Conservation (phyloP, 129 eudicot genomes). For the Scalesia atractyloides region DNA sequence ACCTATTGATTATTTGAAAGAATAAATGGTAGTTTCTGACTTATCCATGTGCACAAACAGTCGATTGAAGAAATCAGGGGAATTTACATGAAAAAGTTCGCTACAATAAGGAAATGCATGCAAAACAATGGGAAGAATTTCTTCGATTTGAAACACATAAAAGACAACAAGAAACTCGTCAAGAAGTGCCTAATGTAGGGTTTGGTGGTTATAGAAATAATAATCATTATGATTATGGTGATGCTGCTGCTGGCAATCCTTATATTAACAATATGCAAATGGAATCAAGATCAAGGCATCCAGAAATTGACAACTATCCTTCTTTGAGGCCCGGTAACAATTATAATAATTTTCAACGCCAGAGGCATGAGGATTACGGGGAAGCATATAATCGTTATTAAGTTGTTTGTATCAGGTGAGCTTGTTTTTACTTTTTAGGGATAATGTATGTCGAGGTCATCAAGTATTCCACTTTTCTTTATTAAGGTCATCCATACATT, state of each 20-base stretch:
- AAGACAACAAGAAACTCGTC: constrained; percentile 56
- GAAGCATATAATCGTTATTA: constrained; percentile 69
- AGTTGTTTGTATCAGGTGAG: constrained; percentile 57
- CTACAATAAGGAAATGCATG: constrained; percentile 53
- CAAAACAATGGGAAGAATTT: constrained; percentile 80
- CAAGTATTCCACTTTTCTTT: neutral
- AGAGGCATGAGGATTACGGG: constrained; percentile 62
- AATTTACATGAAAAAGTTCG: constrained; percentile 54
- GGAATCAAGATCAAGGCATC: constrained; percentile 69
- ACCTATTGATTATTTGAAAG: neutral
- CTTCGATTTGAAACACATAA: constrained; percentile 59
- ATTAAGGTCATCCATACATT: neutral
- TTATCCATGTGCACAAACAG: constrained; percentile 36
- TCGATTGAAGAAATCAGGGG: constrained; percentile 64
- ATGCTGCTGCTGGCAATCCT: constrained; percentile 34
- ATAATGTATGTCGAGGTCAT: neutral
- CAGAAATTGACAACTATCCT: constrained; percentile 52
- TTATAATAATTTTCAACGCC: constrained; percentile 66
- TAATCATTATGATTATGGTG: constrained; percentile 50
- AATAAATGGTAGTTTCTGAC: neutral
- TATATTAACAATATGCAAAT: constrained; percentile 44
- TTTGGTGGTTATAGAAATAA: constrained; percentile 56
- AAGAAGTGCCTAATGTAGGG: constrained; percentile 49
- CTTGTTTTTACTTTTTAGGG: constrained; percentile 27
- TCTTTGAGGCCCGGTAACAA: constrained; percentile 57